Conservation (phyloP, 2,329 filamentous ascomycete genomes). For the Septoria linicola region DNA sequence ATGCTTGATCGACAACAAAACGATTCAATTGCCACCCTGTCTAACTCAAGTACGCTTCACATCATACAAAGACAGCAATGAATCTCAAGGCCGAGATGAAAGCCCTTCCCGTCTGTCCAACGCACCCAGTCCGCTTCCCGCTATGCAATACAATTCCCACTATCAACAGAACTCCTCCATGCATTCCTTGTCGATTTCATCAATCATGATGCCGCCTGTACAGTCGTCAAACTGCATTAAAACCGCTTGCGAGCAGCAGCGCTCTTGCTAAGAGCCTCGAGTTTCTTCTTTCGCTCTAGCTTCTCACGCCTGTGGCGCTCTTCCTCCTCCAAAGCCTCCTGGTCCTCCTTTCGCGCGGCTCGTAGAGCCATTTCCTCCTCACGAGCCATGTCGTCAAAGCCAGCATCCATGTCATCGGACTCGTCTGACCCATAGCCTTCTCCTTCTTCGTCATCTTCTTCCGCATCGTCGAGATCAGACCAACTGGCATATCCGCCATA, state of each 20-base stretch:
- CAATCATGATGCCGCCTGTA: background rate
- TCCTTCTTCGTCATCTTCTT: constrained; percentile 63
- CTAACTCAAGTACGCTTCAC: no score
- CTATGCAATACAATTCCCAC: background rate
- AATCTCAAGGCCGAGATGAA: background rate
- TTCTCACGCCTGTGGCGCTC: constrained; percentile 62
- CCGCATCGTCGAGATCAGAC: constrained; percentile 43
- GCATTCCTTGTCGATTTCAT: background rate
- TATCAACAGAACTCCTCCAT: background rate
- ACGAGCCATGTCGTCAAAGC: constrained; percentile 68
- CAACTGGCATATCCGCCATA: constrained; percentile 43
- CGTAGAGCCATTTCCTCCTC: constrained; percentile 66
- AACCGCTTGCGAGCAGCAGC: constrained; percentile 37
- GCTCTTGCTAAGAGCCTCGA: constrained; percentile 37
- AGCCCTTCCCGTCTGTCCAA: background rate
- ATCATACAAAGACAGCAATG: no score
- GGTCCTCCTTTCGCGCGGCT: constrained; percentile 66
- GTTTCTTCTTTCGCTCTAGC: constrained; percentile 50
- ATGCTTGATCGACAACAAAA: no score
- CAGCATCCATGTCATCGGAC: constrained; percentile 62
- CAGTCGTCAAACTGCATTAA: background rate
- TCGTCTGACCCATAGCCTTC: constrained; percentile 78
- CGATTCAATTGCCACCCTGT: no score
- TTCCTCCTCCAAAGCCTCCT: constrained; percentile 63
- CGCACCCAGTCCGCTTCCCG: background rate